phyloP scores from a whole-genome alignment of 768 basidiomycete species.

The Tulasnella sp. region DNA sequence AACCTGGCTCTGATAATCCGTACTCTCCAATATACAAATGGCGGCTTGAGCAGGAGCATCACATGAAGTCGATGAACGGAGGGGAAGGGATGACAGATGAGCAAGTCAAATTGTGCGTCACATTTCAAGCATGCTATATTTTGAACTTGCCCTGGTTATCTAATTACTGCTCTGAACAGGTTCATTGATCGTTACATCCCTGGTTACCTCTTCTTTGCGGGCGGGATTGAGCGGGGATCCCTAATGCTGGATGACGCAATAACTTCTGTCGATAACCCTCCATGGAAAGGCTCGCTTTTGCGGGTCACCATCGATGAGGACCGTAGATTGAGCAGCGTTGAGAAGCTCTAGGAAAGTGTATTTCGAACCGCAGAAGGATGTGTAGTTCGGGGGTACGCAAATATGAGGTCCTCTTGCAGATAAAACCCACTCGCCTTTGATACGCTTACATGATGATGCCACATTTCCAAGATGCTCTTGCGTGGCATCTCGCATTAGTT shows the following conservation, averaged over 20 bases:
- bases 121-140: too few species aligned
- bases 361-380: too few species aligned
- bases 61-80: constrained; percentile 78
- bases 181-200: constrained; percentile 93
- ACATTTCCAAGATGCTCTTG: too few species aligned
- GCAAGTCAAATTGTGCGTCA: constrained; percentile 46
- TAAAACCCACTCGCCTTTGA: too few species aligned
- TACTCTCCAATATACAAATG: constrained; percentile 66
- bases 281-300: neutral
- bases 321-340: neutral
- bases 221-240: constrained; percentile 34
- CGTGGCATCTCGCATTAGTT: too few species aligned
- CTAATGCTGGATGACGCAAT: neutral
- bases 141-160: neutral
- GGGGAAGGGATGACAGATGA: constrained; percentile 83
- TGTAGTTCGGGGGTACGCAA: too few species aligned
- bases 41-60: constrained; percentile 81
- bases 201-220: constrained; percentile 79
- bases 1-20: constrained; percentile 22
- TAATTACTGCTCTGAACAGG: too few species aligned
- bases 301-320: constrained; percentile 4
- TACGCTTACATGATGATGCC: too few species aligned
- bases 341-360: neutral
- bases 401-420: too few species aligned
- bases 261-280: neutral